Base-by-base conservation (phyloP, 1,284 basidiomycete genomes). In the Calocybe gambosa region DNA sequence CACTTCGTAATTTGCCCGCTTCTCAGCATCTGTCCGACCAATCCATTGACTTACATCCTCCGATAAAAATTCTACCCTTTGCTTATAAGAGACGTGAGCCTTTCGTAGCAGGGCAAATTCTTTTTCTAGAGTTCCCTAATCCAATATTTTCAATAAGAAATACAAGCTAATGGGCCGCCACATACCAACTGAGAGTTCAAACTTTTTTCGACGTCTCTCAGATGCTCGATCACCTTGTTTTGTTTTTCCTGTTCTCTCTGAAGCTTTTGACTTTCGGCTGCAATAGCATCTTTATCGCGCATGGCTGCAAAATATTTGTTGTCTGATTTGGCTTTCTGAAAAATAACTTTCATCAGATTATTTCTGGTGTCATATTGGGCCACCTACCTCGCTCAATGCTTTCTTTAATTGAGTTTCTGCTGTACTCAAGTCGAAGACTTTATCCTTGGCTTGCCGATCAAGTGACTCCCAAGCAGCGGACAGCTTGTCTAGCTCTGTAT, bases 271-370 rank as follows among this genome's bases (percentile, higher is more conserved):
- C 82, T 77, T 62, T 96, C 91, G 1, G 71, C 73, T 29, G 92
- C 88, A 4, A 86, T 66, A 2, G 86, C 82, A 52, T 97, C 93
- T 62, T 91, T 93, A 47, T 87, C 82, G 26, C 91, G 82, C 86
- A 95, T 92, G 4, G 87, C 84, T 20, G 89, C 80, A 62, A 86
- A 98, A 65, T 85, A 98, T 67, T 93, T 96, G 72, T 93, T 96
- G 58, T 98, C 94, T 16, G 89, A 84, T 67, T 95, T 97, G 10
- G 91, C 89, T 84, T 68, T 69, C 71, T 47, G 3, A 36, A 42
- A 26, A 53, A n/a, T 16, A 42, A 4, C 31, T 12, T 23, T 23
- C 21, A 4, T 39, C 2, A 29, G 33, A 35, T 40, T n/a, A 34
- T 19, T 16, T 1, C 26, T 33, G 19, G 33, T 42, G n/a, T 39